Base-by-base conservation (phyloP, 208 protist genomes). In the Trypanosoma scelopori region DNA sequence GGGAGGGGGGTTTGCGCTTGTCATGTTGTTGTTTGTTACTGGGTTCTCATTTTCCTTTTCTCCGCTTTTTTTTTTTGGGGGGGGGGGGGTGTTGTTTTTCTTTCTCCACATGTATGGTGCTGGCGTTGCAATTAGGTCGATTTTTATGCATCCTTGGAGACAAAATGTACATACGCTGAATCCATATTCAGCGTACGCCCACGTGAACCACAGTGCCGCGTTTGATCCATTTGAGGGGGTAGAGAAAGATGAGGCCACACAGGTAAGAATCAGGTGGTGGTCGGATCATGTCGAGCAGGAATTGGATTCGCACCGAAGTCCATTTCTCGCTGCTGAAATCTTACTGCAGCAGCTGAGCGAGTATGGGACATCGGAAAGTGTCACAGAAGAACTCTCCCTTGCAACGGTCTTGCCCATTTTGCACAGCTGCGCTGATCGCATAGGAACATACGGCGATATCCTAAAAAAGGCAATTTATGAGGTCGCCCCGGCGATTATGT, bases 251-350 rank as follows among this genome's bases (percentile, higher is more conserved):
- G 65, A 62, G 23, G 76, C 66, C 11, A 71, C 76, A 30, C 65
- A 73, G 16, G 71, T 79, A 15, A 76, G 73, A 50, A 67, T 91
- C 0, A 69, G 79, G 23, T 69, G 56, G 42, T 95, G 90, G 87
- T 55, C 89, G 39, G 61, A 43, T 41, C 76, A 83, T 58, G 78
- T 95, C 23, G 66, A 88, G 27, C 69, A 60, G 11, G 85, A 85
- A 55, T 76, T 95, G 60, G 59, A 52, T 4, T 68, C 67, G 37
- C 77, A 91, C 58, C 76, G 79, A 37, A 96, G 90, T 49, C 87
- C 87, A 15, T 92, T 96, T 55, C 68, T 96, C 3, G 90, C 90
- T 23, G 85, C 90, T 11, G 90, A 96, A 57, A 78, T 85, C 13
- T 63, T 96, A 11, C 63, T 93, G 55, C 71, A 63, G 25, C 74